Evolutionary conservation across 352 stramenopile genomes (phyloP), one percentile per base, ranked within the genome.

Genomic region (Phytopythium delawarense): DNA sequence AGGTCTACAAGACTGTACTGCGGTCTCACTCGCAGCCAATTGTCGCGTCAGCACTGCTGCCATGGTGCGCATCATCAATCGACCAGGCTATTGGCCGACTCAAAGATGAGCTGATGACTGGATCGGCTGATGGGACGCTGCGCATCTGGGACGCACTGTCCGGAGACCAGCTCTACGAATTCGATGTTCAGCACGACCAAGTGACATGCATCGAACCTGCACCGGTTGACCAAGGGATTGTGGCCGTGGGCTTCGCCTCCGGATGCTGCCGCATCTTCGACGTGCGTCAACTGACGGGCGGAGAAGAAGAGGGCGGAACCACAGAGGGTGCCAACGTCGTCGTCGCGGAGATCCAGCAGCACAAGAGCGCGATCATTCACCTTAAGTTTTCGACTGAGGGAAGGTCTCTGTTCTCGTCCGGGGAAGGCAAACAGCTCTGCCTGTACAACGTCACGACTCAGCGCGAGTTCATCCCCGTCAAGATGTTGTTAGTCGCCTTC

Each of bases 201-300:
- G 78, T 91, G n/a, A 86, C 79, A 7, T 87, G 74, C 35, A 23
- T 96, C 18, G 69, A 70, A 15, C 81, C 78, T n/a, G 81, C 78
- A 4, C 75, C 75, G 2, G 42, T 61, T 0, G 53, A 72, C 11
- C 52, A 66, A 34, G 74, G 75, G 2, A 70, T 89, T 23, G 72
- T 91, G 16, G 84, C 86, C 2, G 81, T 80, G 2, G 91, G 91
- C 8, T 97, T 97, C 62, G 76, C 59, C 15, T 94, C 84, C 15
- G 89, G 91, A 1, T 84, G 65, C 37, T 77, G 91, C n/a, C 83
- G 92, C 1, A 83, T 97, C 28, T 97, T 98, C 48, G 75, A 92
- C 40, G 73, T 97, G 2, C 70, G 45, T 23, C 52, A 64, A 13
- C 65, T 59, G 4, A 23, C 50, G 39, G 32, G 23, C 25, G 53